Evolutionary conservation across 768 basidiomycete genomes (phyloP).

Genomic region (Calocera cornea): DNA sequence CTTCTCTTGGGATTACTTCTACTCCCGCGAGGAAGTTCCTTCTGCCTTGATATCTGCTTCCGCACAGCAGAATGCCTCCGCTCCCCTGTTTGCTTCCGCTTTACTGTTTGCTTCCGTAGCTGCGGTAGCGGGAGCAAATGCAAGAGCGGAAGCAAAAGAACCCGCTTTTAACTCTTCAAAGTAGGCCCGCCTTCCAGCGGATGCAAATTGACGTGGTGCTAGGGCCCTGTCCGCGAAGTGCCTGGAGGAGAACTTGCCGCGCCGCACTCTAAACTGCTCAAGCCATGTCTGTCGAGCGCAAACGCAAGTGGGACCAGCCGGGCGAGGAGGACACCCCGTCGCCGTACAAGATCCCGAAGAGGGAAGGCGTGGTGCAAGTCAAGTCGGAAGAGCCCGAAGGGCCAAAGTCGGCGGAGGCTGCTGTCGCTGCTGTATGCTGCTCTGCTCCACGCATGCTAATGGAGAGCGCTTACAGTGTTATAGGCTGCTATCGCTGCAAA

Average conservation of each 20-base stretch:
- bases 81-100: no score
- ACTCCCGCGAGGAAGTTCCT: neutral
- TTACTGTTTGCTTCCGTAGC: no score
- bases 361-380: slow-evolving; percentile 23
- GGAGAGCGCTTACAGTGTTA: neutral
- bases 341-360: slow-evolving; percentile 1
- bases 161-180: no score
- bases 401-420: slow-evolving; percentile 35
- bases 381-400: slow-evolving; percentile 40
- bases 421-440: slow-evolving; percentile 41
- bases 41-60: neutral
- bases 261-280: neutral
- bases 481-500: slow-evolving; percentile 79
- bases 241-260: no score
- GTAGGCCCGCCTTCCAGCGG: no score
- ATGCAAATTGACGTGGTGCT: no score
- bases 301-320: slow-evolving; percentile 69
- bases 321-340: slow-evolving; percentile 34
- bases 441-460: neutral
- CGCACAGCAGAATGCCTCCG: no score
- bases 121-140: no score
- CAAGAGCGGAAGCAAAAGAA: no score
- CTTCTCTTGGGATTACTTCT: no score
- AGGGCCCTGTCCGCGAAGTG: no score
- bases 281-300: slow-evolving; percentile 20